Percentiles rank a stretch among this genome's conserved stretches.
Conservation (phyloP, 805 yeast genomes). For the Zygotorulaspora danielsina region DNA sequence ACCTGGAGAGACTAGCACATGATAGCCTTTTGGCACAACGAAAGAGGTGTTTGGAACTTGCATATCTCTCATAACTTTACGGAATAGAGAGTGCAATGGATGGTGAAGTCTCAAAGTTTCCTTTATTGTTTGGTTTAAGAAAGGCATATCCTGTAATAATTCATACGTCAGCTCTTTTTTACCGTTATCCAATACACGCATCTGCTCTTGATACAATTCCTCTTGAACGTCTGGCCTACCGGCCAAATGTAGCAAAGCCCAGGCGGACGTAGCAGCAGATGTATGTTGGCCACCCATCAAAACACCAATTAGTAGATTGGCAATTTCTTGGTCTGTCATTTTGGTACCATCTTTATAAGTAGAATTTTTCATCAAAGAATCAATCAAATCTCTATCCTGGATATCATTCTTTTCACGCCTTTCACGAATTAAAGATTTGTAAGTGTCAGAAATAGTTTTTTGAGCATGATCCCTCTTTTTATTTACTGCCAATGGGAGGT, state of each 20-base stretch:
- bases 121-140: conserved; percentile 77
- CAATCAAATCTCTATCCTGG: conserved; percentile 83
- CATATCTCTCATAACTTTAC: conserved; percentile 77
- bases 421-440: conserved; percentile 67
- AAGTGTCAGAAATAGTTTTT: conserved; percentile 69
- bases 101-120: conserved; percentile 94
- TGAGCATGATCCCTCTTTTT: conserved; percentile 86
- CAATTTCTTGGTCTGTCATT: conserved; percentile 94
- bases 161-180: conserved; percentile 71
- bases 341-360: conserved; percentile 89
- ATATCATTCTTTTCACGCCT: conserved; percentile 76
- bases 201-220: conserved; percentile 71
- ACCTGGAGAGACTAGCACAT: conserved; percentile 92
- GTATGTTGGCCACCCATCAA: conserved; percentile 99
- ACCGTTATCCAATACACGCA: conserved; percentile 52
- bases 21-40: conserved; percentile 85
- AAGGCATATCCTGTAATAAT: conserved; percentile 72
- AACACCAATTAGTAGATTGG: conserved; percentile 89
- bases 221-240: conserved; percentile 83
- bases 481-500: conserved; percentile 84
- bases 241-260: conserved; percentile 89
- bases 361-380: conserved; percentile 73
- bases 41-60: conserved; percentile 73
- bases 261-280: conserved; percentile 90
- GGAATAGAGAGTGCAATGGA: conserved; percentile 93